Base-by-base conservation (phyloP, 495 filamentous ascomycete genomes). In the Penicillium paradoxum region DNA sequence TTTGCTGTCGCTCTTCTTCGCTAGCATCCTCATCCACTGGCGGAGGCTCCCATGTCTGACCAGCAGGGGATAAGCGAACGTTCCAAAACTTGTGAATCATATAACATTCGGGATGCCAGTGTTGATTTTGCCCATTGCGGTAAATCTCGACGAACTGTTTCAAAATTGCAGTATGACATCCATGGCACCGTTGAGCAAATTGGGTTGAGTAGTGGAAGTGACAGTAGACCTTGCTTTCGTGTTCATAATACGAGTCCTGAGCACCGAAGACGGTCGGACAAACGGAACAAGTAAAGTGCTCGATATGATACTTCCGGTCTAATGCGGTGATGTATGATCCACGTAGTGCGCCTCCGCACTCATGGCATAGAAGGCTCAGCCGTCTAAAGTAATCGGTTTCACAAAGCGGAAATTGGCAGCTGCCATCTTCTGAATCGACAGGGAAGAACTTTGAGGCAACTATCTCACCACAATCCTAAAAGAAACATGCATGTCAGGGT, bases 21-120 rank as follows among this genome's bases (percentile, higher is more conserved):
- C 85, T 88, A 9, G 87, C 87, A 57, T 86, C 80, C 19, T 75
- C 74, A 38, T 84, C 76, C 27, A 75, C 64, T 30, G 77, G 59
- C 9, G 77, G 72, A 8, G 69, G 73, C 33, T 79, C 71, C 19
- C 74, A 65, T 19, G 78, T 75, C 43, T 79, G 69, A 15, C 75
- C 80, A 15, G 75, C 68, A 10, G 78, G 78, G 22, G 84, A 83
- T 41, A 99, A 79, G 21, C 92, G 84, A 34, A 99, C 95, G 66
- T 96, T 99, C 95, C 95, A 99, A 73, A 97, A 99, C 65, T 99
- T 99, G 70, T 99, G 95, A 38, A 99, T 99, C 93, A 97, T 99
- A 68, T 99, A 99, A 70, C 95, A 99, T 67, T 99, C 95, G 3
- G 95, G 95, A 64, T 99, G 95, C 95, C 95, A 99, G 62, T 99